phyloP scores from a whole-genome alignment of 176 grass and related monocot genomes.

The Oryza longistaminata region DNA sequence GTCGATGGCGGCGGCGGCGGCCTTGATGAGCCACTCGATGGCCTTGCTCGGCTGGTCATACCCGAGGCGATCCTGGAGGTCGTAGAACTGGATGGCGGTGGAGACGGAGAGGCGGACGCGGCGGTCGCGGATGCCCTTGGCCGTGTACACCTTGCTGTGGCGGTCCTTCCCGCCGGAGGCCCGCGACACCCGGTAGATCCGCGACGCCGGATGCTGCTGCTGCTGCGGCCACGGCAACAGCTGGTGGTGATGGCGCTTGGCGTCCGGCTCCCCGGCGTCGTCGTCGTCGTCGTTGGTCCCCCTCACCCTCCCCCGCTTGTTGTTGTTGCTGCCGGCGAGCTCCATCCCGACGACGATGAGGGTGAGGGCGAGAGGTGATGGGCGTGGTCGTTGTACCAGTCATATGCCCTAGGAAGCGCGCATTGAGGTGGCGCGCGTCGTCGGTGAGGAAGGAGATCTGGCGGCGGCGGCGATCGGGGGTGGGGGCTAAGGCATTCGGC shows the following conservation, averaged over 20 bases:
- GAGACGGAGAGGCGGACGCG: conserved; percentile 74
- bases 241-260: conserved; percentile 12
- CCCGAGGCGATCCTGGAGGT: conserved; percentile 79
- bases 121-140: conserved; percentile 82
- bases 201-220: conserved; percentile 49
- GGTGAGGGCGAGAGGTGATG: neutral
- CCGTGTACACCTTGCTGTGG: conserved; percentile 96
- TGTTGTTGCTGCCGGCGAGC: neutral
- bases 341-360: conserved; percentile 25
- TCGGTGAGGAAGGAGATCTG: no score
- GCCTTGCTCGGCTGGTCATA: conserved; percentile 91
- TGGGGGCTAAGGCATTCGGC: no score
- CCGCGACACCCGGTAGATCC: conserved; percentile 80
- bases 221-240: conserved; percentile 21
- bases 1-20: conserved; percentile 68
- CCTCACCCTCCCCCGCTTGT: conserved; percentile 24
- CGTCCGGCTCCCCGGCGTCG: neutral
- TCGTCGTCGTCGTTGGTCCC: neutral
- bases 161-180: conserved; percentile 75
- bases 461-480: neutral
- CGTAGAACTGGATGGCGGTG: conserved; percentile 96
- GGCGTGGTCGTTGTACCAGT: neutral
- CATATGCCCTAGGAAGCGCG: conserved; percentile 25
- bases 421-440: neutral
- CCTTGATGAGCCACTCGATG: conserved; percentile 91